Percentiles rank a stretch among this genome's conserved stretches.
These are phyloP conservation scores for Chaetomium sp. DNA, from an alignment of 2,329 filamentous ascomycete genomes.

Conservation along the genomic window DNA sequence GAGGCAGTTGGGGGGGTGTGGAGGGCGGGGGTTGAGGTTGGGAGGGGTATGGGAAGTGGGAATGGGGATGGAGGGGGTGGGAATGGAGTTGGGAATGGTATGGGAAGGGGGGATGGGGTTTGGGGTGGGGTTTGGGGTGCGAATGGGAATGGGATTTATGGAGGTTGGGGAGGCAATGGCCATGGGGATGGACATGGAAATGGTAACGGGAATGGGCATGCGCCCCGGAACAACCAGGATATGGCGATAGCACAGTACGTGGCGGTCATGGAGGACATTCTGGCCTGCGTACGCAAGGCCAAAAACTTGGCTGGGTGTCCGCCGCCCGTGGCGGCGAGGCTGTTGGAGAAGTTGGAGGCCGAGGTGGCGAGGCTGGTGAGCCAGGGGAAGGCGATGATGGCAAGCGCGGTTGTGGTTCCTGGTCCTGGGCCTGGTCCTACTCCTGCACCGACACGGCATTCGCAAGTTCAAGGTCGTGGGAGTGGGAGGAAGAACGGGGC, in stretches of 20 bases:
- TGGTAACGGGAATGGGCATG: background rate
- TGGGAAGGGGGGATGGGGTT: background rate
- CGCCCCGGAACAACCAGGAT: background rate
- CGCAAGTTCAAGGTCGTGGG: background rate
- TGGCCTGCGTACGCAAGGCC: background rate
- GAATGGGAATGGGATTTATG: background rate
- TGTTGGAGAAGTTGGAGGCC: background rate
- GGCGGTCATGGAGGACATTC: background rate
- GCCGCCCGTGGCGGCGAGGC: too few species aligned
- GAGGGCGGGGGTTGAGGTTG: background rate
- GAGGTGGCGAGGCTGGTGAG: background rate
- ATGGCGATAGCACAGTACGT: background rate
- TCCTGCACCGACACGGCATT: background rate
- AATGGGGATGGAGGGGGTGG: background rate
- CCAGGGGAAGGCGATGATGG: background rate
- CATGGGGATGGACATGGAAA: too few species aligned
- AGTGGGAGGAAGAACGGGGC: background rate
- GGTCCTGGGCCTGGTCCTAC: too few species aligned
- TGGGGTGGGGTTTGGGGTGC: background rate
- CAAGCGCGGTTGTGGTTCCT: background rate
- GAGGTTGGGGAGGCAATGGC: background rate
- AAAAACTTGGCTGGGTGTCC: background rate
- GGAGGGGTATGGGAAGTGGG: too few species aligned
- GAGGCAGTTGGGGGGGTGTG: background rate
- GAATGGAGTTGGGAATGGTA: background rate